Conservation (phyloP, 2,329 filamentous ascomycete species). For the Aphanocladium album region DNA sequence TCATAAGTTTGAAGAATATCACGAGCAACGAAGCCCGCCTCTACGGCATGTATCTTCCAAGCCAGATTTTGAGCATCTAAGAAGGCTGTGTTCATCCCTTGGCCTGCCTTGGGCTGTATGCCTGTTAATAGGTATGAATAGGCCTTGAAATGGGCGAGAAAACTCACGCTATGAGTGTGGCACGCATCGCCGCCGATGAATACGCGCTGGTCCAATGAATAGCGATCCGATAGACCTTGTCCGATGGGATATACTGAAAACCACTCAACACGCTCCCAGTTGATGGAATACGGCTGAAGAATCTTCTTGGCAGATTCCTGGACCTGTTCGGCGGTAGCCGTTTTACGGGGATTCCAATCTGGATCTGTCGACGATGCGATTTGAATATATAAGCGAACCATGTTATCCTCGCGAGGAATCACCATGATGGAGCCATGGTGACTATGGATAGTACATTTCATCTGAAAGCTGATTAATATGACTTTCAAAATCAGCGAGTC, state of each 20-base stretch:
- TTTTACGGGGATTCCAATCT: conserved; percentile 57
- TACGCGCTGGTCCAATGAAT: conserved; percentile 63
- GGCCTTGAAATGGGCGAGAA: conserved; percentile 42
- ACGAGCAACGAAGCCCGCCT: conserved; percentile 72
- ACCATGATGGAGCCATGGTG: conserved; percentile 72
- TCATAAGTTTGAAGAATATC: conserved; percentile 80
- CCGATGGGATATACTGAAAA: conserved; percentile 74
- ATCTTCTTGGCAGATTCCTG: conserved; percentile 62
- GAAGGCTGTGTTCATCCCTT: conserved; percentile 78
- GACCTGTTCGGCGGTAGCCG: conserved; percentile 59
- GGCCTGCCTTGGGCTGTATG: conserved; percentile 65
- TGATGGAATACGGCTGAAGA: conserved; percentile 60
- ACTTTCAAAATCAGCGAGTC: background rate
- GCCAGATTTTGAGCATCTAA: conserved; percentile 82
- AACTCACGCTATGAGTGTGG: conserved; percentile 67
- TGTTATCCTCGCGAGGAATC: conserved; percentile 65
- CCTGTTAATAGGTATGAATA: conserved; percentile 31
- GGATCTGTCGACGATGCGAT: conserved; percentile 56
- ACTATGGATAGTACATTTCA: conserved; percentile 74
- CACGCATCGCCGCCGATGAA: conserved; percentile 76
- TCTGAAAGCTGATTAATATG: conserved; percentile 32
- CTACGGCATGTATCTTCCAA: conserved; percentile 93
- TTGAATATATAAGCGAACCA: conserved; percentile 68
- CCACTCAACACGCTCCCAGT: conserved; percentile 66
- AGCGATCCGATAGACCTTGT: conserved; percentile 65